These are phyloP conservation scores for Yamadazyma takamatsuzukensis DNA, from an alignment of 805 yeast species.

Conservation along the genomic window DNA sequence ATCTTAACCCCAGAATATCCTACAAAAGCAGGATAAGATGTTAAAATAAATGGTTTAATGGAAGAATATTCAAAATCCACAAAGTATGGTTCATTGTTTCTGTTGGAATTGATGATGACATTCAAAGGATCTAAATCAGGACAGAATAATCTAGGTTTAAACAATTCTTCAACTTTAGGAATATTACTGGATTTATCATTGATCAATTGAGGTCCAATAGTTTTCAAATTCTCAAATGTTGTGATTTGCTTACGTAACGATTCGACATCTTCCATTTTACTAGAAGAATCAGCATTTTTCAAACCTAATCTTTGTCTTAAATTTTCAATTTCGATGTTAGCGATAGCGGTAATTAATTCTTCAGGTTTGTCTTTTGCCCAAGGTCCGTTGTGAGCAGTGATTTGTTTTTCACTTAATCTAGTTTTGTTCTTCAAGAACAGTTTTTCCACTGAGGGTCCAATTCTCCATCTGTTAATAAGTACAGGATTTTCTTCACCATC, in stretches of 20 bases:
- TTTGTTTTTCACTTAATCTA: constrained; percentile 46
- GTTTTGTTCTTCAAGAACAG: constrained; percentile 68
- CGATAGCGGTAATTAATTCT: constrained; percentile 62
- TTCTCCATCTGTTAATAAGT: constrained; percentile 70
- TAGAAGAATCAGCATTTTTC: constrained; percentile 51
- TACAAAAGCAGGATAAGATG: constrained; percentile 77
- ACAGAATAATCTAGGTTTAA: constrained; percentile 67
- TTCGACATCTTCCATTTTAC: constrained; percentile 39
- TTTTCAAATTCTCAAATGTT: constrained; percentile 60
- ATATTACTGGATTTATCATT: constrained; percentile 50
- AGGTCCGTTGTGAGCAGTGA: constrained; percentile 67
- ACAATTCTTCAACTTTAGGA: constrained; percentile 59
- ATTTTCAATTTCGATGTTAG: constrained; percentile 62
- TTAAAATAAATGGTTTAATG: constrained; percentile 78
- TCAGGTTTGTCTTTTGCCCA: constrained; percentile 60
- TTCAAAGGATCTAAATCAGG: constrained; percentile 94
- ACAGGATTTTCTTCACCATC: constrained; percentile 51
- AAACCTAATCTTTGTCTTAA: constrained; percentile 51
- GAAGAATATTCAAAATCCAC: constrained; percentile 81
- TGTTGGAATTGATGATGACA: constrained; percentile 49
- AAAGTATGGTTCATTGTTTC: constrained; percentile 42
- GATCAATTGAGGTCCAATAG: constrained; percentile 57
- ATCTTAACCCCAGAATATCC: constrained; percentile 87
- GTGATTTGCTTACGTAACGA: constrained; percentile 46
- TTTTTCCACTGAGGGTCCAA: constrained; percentile 87